Evolutionary conservation across 306 rosid species (phyloP).

Genomic region (Prunus davidiana): DNA sequence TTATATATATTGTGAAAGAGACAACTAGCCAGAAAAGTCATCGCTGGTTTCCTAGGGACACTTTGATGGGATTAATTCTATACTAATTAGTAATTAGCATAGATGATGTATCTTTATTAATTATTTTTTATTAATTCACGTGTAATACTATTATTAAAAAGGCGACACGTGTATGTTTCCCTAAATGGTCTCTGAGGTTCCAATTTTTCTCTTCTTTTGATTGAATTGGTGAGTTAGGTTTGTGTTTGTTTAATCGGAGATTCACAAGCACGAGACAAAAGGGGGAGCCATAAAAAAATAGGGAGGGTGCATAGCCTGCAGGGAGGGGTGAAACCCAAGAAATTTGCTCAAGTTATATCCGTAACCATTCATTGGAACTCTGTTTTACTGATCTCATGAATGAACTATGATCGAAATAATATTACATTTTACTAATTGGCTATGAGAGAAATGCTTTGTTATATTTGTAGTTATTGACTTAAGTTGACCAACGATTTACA

Average conservation of each 20-base stretch:
- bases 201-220: slow-evolving; percentile 22
- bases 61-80: background rate
- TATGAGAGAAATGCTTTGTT: background rate
- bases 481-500: background rate
- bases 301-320: background rate
- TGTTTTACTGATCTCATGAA: too few relatives aligned
- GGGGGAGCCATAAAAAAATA: background rate
- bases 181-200: background rate
- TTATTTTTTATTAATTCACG: too few relatives aligned
- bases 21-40: slow-evolving; percentile 25
- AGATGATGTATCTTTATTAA: background rate
- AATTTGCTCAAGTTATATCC: background rate
- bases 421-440: too few relatives aligned
- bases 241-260: slow-evolving; percentile 23
- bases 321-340: slow-evolving; percentile 17
- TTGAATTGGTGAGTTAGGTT: slow-evolving; percentile 4
- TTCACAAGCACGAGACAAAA: slow-evolving; percentile 25
- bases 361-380: background rate
- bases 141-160: background rate
- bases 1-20: slow-evolving; percentile 3
- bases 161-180: slow-evolving; percentile 31
- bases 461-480: background rate
- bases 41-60: slow-evolving; percentile 30
- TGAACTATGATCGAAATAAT: too few relatives aligned
- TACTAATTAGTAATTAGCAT: background rate